Percentiles rank a stretch among this genome's conserved stretches.
Conservation (phyloP, 1,284 basidiomycete species). For the Microbotryum intermedium region DNA sequence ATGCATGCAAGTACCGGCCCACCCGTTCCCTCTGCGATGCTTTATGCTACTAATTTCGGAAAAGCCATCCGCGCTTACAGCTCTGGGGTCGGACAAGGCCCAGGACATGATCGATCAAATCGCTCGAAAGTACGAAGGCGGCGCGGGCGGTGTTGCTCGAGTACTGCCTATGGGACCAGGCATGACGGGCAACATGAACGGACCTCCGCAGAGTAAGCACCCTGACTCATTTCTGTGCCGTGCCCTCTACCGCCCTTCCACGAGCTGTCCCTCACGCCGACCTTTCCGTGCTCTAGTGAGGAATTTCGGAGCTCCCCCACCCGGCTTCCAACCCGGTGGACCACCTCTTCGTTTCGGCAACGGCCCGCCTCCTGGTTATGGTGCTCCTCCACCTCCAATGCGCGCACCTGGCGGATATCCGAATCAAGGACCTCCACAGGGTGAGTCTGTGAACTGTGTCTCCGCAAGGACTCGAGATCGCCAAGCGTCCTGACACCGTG, state of each 20-base stretch:
- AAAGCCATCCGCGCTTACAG: slow-evolving; percentile 42
- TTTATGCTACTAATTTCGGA: slow-evolving; percentile 11
- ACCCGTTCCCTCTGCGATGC: background rate
- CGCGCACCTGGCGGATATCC: slow-evolving; percentile 32
- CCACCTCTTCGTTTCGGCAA: background rate
- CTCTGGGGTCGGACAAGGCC: slow-evolving; percentile 88
- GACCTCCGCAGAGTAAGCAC: slow-evolving; percentile 46
- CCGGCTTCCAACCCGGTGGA: background rate
- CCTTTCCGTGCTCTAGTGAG: background rate
- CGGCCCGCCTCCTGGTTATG: background rate
- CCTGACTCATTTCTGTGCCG: slow-evolving; percentile 44
- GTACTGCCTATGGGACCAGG: slow-evolving; percentile 16
- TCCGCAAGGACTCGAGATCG: no score
- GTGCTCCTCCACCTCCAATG: slow-evolving; percentile 26
- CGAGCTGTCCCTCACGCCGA: background rate
- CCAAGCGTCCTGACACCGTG: no score
- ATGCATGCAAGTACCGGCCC: slow-evolving; percentile 60
- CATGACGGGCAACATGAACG: slow-evolving; percentile 25
- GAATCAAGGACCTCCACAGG: slow-evolving; percentile 38
- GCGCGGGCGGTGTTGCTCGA: slow-evolving; percentile 22
- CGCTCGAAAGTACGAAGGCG: slow-evolving; percentile 73
- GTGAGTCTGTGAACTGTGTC: background rate
- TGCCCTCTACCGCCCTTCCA: background rate
- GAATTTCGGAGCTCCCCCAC: slow-evolving; percentile 4
- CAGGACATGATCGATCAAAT: slow-evolving; percentile 96